These are phyloP conservation scores for Candida argentea DNA, from an alignment of 805 yeast genomes.

Conservation along the genomic window DNA sequence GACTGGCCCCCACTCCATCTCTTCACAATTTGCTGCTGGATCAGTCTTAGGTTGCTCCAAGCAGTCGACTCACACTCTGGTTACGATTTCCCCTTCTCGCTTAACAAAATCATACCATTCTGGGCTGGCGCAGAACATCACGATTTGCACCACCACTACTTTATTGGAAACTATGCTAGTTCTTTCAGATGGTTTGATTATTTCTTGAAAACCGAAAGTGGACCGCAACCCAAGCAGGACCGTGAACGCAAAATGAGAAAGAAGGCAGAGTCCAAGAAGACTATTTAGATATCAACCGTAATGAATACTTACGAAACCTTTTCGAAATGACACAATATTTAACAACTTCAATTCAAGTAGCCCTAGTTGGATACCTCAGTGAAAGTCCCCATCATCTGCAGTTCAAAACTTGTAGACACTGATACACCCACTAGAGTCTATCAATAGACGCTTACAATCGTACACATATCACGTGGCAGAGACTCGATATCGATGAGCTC, in stretches of 20 bases:
- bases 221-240: slow-evolving; percentile 39
- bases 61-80: slow-evolving; percentile 57
- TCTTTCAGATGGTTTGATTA: slow-evolving; percentile 52
- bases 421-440: too few relatives aligned
- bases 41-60: slow-evolving; percentile 41
- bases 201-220: slow-evolving; percentile 44
- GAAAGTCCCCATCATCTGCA: too few relatives aligned
- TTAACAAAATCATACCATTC: slow-evolving; percentile 45
- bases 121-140: slow-evolving; percentile 63
- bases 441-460: too few relatives aligned
- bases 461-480: too few relatives aligned
- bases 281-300: slow-evolving; percentile 2
- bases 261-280: slow-evolving; percentile 29
- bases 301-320: too few relatives aligned
- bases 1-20: slow-evolving; percentile 32
- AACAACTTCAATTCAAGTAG: too few relatives aligned
- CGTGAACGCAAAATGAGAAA: slow-evolving; percentile 35
- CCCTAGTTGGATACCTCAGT: too few relatives aligned
- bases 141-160: slow-evolving; percentile 50
- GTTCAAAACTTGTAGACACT: too few relatives aligned
- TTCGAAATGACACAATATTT: too few relatives aligned
- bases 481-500: too few relatives aligned
- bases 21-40: slow-evolving; percentile 46
- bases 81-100: slow-evolving; percentile 53
- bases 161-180: slow-evolving; percentile 49